These are phyloP conservation scores for Meira miltonrushii DNA, from an alignment of 1,284 basidiomycete species.

Conservation along the genomic window DNA sequence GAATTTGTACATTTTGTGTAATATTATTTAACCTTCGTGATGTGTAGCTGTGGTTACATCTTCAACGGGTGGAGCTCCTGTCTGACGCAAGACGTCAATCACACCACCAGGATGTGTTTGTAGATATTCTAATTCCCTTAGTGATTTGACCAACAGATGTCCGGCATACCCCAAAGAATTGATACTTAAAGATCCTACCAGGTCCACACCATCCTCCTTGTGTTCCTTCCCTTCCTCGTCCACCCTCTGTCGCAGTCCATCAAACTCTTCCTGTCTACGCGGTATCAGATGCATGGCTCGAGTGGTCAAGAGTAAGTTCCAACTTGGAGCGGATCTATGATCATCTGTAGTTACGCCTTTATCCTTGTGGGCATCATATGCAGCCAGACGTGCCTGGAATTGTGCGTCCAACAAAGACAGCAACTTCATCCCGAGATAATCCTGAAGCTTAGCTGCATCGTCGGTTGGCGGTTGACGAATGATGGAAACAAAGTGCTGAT, in stretches of 20 bases:
- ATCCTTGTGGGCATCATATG: not conserved
- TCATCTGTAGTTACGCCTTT: not conserved
- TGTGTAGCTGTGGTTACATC: conserved; percentile 24
- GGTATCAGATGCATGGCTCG: conserved; percentile 48
- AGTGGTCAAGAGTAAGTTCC: conserved; percentile 45
- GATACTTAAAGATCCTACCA: conserved; percentile 27
- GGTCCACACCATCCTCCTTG: conserved; percentile 7
- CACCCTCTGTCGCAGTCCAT: not conserved
- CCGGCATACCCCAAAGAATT: conserved; percentile 46
- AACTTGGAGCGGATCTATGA: conserved; percentile 22
- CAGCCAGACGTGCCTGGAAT: conserved; percentile 33
- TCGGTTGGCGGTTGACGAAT: conserved; percentile 20
- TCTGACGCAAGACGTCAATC: conserved; percentile 19
- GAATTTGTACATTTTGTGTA: too few species aligned
- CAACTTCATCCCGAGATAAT: conserved; percentile 39
- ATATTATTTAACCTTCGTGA: too few species aligned
- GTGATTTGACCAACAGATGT: conserved; percentile 33
- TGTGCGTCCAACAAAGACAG: conserved; percentile 39
- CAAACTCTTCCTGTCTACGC: conserved; percentile 30
- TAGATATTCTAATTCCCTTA: conserved; percentile 32
- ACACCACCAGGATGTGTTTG: conserved; percentile 20
- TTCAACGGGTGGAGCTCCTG: conserved; percentile 22
- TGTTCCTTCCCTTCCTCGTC: not conserved
- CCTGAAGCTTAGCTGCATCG: conserved; percentile 17
- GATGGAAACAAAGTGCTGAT: conserved; percentile 48